Conservation (phyloP, 805 yeast genomes). For the Metschnikowia continentalis region DNA sequence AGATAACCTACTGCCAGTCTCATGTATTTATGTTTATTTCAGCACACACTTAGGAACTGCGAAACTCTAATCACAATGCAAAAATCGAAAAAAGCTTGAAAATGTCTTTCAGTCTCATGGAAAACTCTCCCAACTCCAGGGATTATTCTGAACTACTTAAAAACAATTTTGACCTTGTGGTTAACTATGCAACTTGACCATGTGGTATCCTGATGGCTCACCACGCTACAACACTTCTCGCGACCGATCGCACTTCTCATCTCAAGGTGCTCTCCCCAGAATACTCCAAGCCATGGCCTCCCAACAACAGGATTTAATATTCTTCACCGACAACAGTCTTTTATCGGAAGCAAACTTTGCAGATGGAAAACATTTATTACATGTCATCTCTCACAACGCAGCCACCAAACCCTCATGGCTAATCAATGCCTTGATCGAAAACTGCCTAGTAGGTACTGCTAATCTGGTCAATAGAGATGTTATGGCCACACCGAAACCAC, state of each 20-base stretch:
- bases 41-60: not conserved
- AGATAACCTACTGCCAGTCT: too few species aligned
- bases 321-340: constrained; percentile 51
- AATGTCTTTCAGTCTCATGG: not conserved
- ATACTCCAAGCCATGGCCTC: constrained; percentile 11
- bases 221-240: not conserved
- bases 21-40: not conserved
- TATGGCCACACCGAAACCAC: constrained; percentile 2
- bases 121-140: not conserved
- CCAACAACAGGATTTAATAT: constrained; percentile 56
- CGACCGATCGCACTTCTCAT: constrained; percentile 1
- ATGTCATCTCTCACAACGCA: constrained; percentile 30
- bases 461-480: constrained; percentile 35
- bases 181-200: too few species aligned
- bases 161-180: not conserved
- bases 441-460: constrained; percentile 44
- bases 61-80: not conserved
- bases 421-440: constrained; percentile 50
- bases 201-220: not conserved
- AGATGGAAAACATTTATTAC: constrained; percentile 17
- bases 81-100: not conserved
- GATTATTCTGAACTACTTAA: not conserved
- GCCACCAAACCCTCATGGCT: constrained; percentile 69
- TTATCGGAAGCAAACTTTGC: constrained; percentile 23
- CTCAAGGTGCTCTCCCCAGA: not conserved